Base-by-base conservation (phyloP, 148 eudicot genomes). In the Fagopyrum homotropicum region DNA sequence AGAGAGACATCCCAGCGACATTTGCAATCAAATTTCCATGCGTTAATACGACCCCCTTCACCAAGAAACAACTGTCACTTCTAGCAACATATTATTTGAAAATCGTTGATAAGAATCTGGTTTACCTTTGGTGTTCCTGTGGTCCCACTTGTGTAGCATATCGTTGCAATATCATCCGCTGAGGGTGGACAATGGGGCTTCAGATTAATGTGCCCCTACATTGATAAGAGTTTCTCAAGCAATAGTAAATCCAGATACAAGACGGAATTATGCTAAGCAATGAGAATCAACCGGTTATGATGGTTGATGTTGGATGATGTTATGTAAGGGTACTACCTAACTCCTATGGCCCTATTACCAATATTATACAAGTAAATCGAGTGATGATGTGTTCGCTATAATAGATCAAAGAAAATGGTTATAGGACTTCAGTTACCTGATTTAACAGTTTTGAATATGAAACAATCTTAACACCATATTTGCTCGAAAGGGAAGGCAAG, bases 61-160 rank as follows among this genome's bases (percentile, higher is more conserved):
- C 73, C 75, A 40, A 47, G 55, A 51, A 59, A 61, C 71, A 66
- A 15, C 17, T 66, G 71, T 66, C 47, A 66, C 46, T 66, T 4
- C 47, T 40, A 43, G 43, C 19, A 40, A 15, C 71, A 66, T 66
- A 43, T 43, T 11, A 47, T 17, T 72, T 10, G 0, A 72, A 47
- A 14, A 47, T 47, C 55, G 47, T 14, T 46, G 40, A 48, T 9
- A 69, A 56, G 69, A 55, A 71, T n/a, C 60, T 46, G 48, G 43
- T 57, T 73, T 80, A 93, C 98, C 98, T 93, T 93, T 46, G 98
- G 98, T 73, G 93, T 90, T 68, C 98, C 98, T 72, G 98, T 93
- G 66, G 98, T 93, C 80, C 98, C 98, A 84, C 98, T 93, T 19
- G 98, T 93, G 83, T 93, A 93, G 82, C 98, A 93, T 81, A 93